These are phyloP conservation scores for Sphenostylis stenocarpa DNA, from an alignment of 306 rosid species.

Conservation along the genomic window DNA sequence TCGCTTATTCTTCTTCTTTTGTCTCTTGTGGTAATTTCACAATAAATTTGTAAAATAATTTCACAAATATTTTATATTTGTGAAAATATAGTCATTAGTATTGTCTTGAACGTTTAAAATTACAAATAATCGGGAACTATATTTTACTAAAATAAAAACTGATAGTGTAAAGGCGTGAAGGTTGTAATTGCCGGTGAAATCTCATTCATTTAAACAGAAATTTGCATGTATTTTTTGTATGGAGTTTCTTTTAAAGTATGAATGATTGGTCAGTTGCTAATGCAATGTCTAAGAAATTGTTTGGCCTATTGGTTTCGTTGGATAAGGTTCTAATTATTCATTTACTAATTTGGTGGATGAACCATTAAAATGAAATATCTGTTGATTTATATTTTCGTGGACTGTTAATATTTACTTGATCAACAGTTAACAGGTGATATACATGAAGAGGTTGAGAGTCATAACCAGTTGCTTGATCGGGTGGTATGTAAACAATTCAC, in stretches of 20 bases:
- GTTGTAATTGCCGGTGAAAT: not conserved
- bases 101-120: not conserved
- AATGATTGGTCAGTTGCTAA: constrained; percentile 9
- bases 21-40: not conserved
- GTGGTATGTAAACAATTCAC: constrained; percentile 57
- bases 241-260: not conserved
- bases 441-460: constrained; percentile 90
- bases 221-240: not conserved
- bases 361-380: constrained; percentile 25
- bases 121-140: not conserved
- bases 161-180: not conserved
- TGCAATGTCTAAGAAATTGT: not conserved
- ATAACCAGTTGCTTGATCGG: constrained; percentile 75
- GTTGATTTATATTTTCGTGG: constrained; percentile 10
- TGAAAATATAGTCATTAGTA: not conserved
- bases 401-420: constrained; percentile 24
- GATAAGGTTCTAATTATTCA: not conserved
- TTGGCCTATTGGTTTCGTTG: not conserved
- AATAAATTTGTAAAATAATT: not conserved
- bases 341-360: not conserved
- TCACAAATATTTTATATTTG: not conserved
- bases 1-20: not conserved
- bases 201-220: not conserved
- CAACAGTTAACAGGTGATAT: constrained; percentile 94
- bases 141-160: not conserved